These are phyloP conservation scores for Microsporum ferrugineum DNA, from an alignment of 2,329 filamentous ascomycete genomes.

Conservation along the genomic window DNA sequence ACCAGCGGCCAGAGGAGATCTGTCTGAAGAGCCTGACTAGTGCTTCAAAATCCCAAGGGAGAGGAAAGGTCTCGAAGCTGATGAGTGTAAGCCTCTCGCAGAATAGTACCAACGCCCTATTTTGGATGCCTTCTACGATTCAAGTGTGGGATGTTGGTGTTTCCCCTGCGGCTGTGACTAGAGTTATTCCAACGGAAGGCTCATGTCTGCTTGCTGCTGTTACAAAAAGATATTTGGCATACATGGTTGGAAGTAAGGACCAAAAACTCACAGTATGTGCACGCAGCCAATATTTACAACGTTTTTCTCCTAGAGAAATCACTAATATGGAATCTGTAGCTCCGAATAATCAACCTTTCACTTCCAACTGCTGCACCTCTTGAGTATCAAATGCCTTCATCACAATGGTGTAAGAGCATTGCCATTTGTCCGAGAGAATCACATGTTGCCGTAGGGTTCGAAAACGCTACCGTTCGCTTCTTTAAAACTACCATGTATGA, in stretches of 20 bases:
- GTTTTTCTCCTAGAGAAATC: neutral
- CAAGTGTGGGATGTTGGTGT: constrained; percentile 32
- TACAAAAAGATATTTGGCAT: constrained; percentile 29
- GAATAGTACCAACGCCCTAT: constrained; percentile 30
- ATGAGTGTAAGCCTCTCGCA: constrained; percentile 29
- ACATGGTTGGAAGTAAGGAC: constrained; percentile 33
- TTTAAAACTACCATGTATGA: constrained; percentile 28
- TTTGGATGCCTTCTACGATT: constrained; percentile 31
- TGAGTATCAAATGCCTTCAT: constrained; percentile 32
- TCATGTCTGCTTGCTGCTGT: constrained; percentile 32
- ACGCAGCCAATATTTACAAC: neutral
- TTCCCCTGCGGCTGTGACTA: constrained; percentile 26
- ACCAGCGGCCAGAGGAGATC: constrained; percentile 32
- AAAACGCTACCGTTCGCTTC: constrained; percentile 32
- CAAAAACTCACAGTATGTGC: constrained; percentile 31
- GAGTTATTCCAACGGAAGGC: constrained; percentile 28
- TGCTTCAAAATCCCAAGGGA: constrained; percentile 19
- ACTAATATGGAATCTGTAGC: constrained; percentile 16
- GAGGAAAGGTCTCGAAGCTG: constrained; percentile 23
- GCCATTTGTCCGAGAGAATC: constrained; percentile 32
- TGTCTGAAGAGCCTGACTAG: constrained; percentile 23
- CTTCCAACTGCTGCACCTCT: constrained; percentile 23
- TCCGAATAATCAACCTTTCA: constrained; percentile 30
- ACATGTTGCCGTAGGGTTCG: constrained; percentile 33
- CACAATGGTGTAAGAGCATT: constrained; percentile 32